Evolutionary conservation across 441 rosid genomes (phyloP).

Genomic region (Gossypium gossypioides): DNA sequence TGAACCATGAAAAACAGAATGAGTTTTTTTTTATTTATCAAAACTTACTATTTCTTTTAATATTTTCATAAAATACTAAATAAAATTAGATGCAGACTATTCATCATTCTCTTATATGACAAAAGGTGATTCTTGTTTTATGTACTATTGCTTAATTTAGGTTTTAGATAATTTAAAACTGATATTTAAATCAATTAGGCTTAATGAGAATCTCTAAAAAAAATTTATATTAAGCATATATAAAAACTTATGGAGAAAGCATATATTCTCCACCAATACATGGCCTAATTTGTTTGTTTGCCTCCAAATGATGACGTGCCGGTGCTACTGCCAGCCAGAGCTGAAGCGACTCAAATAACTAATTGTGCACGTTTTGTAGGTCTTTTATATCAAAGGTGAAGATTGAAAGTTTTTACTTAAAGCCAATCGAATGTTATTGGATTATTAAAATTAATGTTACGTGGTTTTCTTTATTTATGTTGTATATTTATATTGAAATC

Average conservation of each 20-base stretch:
- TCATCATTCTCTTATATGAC: not conserved
- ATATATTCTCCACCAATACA: slow-evolving; percentile 13
- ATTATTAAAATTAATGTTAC: too few relatives aligned
- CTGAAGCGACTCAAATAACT: not conserved
- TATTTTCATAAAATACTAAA: not conserved
- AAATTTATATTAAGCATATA: not conserved
- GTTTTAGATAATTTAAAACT: not conserved
- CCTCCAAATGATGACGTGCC: slow-evolving; percentile 1
- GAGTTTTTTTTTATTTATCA: too few relatives aligned
- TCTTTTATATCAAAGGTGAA: too few relatives aligned
- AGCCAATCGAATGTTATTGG: too few relatives aligned
- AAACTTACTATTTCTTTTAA: too few relatives aligned
- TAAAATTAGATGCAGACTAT: not conserved
- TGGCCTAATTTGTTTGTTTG: slow-evolving; percentile 9
- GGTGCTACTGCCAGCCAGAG: not conserved
- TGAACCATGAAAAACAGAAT: too few relatives aligned
- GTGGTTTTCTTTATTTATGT: too few relatives aligned
- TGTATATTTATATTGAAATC: too few relatives aligned
- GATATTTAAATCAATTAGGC: not conserved
- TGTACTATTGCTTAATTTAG: not conserved
- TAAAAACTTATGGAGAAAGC: slow-evolving; percentile 6
- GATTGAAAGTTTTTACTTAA: too few relatives aligned
- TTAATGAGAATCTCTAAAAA: not conserved
- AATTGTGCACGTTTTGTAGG: too few relatives aligned
- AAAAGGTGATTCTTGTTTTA: not conserved